Evolutionary conservation across 768 basidiomycete species (phyloP).

Genomic region (Lepiota venenata): DNA sequence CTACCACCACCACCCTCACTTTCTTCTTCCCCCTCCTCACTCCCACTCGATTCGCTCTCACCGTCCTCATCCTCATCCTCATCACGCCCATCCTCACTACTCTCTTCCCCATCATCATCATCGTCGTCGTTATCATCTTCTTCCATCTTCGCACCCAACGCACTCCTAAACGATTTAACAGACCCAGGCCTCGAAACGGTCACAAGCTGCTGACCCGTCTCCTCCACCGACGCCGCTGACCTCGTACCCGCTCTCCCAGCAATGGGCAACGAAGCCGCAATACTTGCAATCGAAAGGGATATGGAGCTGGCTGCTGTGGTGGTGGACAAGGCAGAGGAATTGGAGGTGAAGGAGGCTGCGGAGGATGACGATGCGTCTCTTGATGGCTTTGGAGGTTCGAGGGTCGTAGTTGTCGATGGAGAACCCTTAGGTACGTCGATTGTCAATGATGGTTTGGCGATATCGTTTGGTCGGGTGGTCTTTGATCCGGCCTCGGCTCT

Average conservation of each 20-base stretch:
- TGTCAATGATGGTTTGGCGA: neutral
- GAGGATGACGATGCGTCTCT: too few species aligned
- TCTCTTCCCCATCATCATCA: slow-evolving; percentile 38
- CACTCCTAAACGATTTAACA: slow-evolving; percentile 29
- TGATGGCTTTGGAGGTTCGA: too few species aligned
- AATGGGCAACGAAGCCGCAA: slow-evolving; percentile 60
- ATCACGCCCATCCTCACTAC: slow-evolving; percentile 34
- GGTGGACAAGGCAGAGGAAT: neutral
- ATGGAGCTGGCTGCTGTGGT: neutral
- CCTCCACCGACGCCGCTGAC: slow-evolving; percentile 25
- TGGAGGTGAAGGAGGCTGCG: neutral
- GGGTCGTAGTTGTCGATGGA: too few species aligned
- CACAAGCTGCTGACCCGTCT: slow-evolving; percentile 44
- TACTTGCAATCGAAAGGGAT: slow-evolving; percentile 67
- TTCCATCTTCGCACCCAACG: slow-evolving; percentile 15
- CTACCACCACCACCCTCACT: slow-evolving; percentile 31
- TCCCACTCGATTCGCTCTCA: slow-evolving; percentile 35
- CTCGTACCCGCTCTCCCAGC: slow-evolving; percentile 35
- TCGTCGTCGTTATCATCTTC: slow-evolving; percentile 32
- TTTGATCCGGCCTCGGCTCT: slow-evolving; percentile 12
- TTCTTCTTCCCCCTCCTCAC: slow-evolving; percentile 25
- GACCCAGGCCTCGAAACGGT: slow-evolving; percentile 41
- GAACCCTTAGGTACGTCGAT: neutral
- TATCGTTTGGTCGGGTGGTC: neutral
- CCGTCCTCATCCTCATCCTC: slow-evolving; percentile 40